These are phyloP conservation scores for Solanum chacoense DNA, from an alignment of 305 asterid genomes.

Conservation along the genomic window DNA sequence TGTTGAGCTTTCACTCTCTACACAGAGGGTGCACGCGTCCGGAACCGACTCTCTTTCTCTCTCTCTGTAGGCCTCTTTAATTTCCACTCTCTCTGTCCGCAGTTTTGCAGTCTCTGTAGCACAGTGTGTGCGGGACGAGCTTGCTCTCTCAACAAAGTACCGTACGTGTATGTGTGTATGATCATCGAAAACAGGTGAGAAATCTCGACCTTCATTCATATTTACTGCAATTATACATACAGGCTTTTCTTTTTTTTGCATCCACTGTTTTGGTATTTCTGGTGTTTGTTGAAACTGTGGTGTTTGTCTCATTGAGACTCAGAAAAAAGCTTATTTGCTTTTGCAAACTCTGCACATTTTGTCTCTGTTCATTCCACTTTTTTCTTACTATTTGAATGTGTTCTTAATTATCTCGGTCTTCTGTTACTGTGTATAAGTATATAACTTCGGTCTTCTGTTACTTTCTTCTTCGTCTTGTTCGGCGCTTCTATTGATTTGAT, in stretches of 20 bases:
- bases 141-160: neutral
- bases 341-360: neutral
- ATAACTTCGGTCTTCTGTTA: neutral
- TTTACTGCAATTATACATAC: neutral
- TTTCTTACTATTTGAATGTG: neutral
- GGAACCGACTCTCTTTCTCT: neutral
- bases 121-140: neutral
- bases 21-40: neutral
- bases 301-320: neutral
- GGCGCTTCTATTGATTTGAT: slow-evolving; percentile 1
- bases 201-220: neutral
- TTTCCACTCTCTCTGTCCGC: slow-evolving; percentile 2
- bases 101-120: neutral
- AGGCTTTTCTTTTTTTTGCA: neutral
- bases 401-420: neutral
- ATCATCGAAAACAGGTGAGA: neutral
- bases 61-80: neutral
- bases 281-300: neutral
- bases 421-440: neutral
- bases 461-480: neutral
- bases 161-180: neutral
- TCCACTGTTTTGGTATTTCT: neutral
- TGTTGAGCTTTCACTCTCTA: neutral
- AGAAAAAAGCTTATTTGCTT: neutral
- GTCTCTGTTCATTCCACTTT: neutral